Conservation (phyloP, 495 filamentous ascomycete genomes). For the Cudoniella acicularis region DNA sequence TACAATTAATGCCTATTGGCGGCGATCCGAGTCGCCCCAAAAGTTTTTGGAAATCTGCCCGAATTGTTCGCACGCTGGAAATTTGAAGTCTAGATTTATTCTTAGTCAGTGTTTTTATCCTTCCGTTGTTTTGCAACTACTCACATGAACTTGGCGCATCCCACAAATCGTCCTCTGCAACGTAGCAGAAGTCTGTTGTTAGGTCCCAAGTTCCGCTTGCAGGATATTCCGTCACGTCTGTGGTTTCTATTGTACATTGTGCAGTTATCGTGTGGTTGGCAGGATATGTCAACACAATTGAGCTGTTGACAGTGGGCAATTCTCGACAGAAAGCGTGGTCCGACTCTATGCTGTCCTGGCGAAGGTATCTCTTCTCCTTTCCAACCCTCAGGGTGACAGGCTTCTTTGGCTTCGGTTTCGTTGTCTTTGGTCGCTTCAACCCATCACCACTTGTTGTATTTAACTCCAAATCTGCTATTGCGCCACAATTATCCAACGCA, state of each 20-base stretch:
- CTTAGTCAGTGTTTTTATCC: neutral
- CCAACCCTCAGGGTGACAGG: neutral
- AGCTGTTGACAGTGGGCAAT: neutral
- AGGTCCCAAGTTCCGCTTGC: neutral
- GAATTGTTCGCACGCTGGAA: neutral
- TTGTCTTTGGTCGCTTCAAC: neutral
- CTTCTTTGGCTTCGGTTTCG: neutral
- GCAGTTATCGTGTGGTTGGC: neutral
- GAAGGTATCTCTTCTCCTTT: neutral
- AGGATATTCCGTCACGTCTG: neutral
- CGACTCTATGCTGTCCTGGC: neutral
- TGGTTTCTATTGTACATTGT: neutral
- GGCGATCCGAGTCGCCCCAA: neutral
- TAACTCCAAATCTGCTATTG: neutral
- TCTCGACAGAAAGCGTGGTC: neutral
- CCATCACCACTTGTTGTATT: neutral
- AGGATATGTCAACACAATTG: neutral
- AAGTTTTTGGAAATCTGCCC: neutral
- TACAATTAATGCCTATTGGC: no score
- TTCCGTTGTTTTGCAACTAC: neutral
- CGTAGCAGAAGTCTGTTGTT: conserved; percentile 1
- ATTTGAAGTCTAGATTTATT: neutral
- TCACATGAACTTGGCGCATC: neutral
- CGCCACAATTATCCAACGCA: neutral
- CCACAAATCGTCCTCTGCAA: neutral